A percentile compares a stretch with the other conserved stretches of the same genome.
Evolutionary conservation across 768 basidiomycete genomes (phyloP).

Genomic region (Mycena olivaceomarginata): DNA sequence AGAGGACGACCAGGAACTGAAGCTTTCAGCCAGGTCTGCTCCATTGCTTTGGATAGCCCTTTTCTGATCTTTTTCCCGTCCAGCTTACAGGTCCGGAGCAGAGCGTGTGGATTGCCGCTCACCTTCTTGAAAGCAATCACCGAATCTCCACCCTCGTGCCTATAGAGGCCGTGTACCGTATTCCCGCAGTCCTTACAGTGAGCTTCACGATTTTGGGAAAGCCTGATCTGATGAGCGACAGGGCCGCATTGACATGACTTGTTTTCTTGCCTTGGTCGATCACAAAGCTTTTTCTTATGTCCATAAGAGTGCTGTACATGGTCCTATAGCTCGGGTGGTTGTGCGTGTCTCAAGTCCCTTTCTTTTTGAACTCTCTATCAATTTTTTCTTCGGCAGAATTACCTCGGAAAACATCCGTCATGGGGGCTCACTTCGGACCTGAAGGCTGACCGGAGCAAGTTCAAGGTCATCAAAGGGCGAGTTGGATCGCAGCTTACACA

Average conservation of each 20-base stretch:
- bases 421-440: background rate
- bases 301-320: background rate
- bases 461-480: background rate
- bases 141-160: background rate
- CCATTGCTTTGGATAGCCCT: background rate
- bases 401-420: background rate
- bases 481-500: background rate
- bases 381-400: background rate
- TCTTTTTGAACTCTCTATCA: background rate
- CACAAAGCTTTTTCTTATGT: background rate
- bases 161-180: background rate
- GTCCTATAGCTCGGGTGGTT: background rate
- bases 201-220: background rate
- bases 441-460: slow-evolving; percentile 13
- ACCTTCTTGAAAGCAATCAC: too few species aligned
- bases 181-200: background rate
- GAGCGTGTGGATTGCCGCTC: background rate
- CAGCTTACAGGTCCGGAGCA: slow-evolving; percentile 13
- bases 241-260: background rate
- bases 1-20: background rate
- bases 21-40: slow-evolving; percentile 13
- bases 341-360: background rate
- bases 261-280: background rate
- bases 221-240: background rate
- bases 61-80: background rate